Percentiles rank a stretch among this genome's conserved stretches.
phyloP scores from a whole-genome alignment of 306 rosid genomes.

The Cyclanthera cordifolia region DNA sequence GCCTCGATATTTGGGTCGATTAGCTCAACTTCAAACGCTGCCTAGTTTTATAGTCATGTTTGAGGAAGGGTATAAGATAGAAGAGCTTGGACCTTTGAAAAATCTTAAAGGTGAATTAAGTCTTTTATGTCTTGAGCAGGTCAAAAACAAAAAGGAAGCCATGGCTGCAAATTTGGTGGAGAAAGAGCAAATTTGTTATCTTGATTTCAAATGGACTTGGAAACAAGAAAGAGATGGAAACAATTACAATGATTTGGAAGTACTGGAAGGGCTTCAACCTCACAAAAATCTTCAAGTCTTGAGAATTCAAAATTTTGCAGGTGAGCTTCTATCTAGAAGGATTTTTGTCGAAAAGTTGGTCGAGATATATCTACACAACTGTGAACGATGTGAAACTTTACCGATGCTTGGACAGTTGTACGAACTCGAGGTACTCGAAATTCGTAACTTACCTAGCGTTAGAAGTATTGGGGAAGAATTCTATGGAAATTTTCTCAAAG shows the following conservation, averaged over 20 bases:
- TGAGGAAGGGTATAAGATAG: neutral
- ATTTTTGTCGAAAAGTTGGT: neutral
- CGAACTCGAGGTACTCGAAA: neutral
- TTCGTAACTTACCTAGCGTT: neutral
- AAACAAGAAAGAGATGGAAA: neutral
- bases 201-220: neutral
- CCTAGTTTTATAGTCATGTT: neutral
- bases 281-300: neutral
- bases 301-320: neutral
- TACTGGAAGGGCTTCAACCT: conserved; percentile 9
- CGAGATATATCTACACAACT: neutral
- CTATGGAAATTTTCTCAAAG: neutral
- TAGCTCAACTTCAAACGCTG: conserved; percentile 4
- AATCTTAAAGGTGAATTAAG: neutral
- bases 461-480: neutral
- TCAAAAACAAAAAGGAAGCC: conserved; percentile 3
- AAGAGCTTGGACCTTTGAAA: conserved; percentile 5
- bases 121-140: neutral
- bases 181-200: neutral
- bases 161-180: neutral
- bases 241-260: neutral
- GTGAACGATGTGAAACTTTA: neutral
- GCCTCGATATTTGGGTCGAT: neutral
- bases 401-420: conserved; percentile 5
- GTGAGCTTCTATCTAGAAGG: neutral